phyloP scores from a whole-genome alignment of 176 grass and related monocot species.

The Panicum miliaceum region DNA sequence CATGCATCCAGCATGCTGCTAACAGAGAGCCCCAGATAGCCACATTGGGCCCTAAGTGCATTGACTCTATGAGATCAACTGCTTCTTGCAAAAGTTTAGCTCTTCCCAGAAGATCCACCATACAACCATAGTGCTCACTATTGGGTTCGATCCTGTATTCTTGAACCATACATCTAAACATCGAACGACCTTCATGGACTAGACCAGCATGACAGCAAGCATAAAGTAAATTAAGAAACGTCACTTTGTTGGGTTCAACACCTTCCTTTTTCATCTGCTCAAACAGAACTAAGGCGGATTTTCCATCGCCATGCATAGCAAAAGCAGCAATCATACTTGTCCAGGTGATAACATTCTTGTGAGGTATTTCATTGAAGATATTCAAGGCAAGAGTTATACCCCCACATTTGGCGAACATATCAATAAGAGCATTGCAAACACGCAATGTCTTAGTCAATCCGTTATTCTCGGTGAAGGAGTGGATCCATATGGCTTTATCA shows the following conservation, averaged over 20 bases:
- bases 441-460: slow-evolving; percentile 53
- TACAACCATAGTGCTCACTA: slow-evolving; percentile 70
- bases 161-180: slow-evolving; percentile 72
- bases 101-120: slow-evolving; percentile 83
- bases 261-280: slow-evolving; percentile 69
- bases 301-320: slow-evolving; percentile 87
- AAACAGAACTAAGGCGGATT: slow-evolving; percentile 64
- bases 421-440: slow-evolving; percentile 83
- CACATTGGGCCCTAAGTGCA: slow-evolving; percentile 72
- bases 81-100: slow-evolving; percentile 76
- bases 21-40: slow-evolving; percentile 82
- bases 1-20: slow-evolving; percentile 70
- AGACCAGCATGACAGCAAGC: slow-evolving; percentile 90
- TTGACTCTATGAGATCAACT: slow-evolving; percentile 66
- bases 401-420: slow-evolving; percentile 98
- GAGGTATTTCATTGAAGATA: slow-evolving; percentile 68
- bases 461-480: slow-evolving; percentile 58
- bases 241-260: slow-evolving; percentile 73
- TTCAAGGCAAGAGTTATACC: slow-evolving; percentile 60
- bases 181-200: slow-evolving; percentile 64
- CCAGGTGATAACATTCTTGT: slow-evolving; percentile 84
- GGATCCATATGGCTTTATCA: slow-evolving; percentile 71
- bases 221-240: slow-evolving; percentile 77
- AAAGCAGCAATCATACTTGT: slow-evolving; percentile 86
- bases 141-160: slow-evolving; percentile 63